phyloP scores from a whole-genome alignment of 2,329 filamentous ascomycete genomes.

The Mycosphaerella sp. region DNA sequence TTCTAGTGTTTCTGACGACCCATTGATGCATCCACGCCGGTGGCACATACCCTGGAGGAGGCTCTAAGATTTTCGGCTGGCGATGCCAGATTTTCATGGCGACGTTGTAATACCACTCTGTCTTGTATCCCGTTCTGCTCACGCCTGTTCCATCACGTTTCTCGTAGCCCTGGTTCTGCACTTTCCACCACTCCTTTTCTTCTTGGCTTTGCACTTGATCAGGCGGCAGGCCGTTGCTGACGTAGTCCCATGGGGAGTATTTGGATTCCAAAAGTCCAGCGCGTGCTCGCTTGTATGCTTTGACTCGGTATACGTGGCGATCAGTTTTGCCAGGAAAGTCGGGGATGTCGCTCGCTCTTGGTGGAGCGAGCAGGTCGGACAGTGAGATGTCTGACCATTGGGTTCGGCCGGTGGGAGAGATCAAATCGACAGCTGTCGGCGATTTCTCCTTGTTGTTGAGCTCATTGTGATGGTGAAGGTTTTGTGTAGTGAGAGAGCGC shows the following conservation, averaged over 20 bases:
- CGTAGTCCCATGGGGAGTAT: conserved; percentile 6
- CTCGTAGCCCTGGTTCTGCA: background rate
- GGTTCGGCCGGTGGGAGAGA: conserved; percentile 2
- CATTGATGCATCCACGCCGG: background rate
- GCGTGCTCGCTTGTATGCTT: background rate
- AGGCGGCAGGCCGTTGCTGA: conserved; percentile 2
- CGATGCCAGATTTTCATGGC: background rate
- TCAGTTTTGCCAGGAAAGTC: background rate
- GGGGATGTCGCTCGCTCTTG: background rate
- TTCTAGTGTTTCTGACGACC: background rate
- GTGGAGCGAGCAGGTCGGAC: background rate
- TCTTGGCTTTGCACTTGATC: background rate
- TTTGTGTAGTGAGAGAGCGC: conserved; percentile 2
- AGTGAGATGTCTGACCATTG: background rate
- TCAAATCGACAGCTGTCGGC: background rate
- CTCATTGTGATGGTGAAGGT: background rate
- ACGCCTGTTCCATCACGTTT: no score
- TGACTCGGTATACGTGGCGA: background rate
- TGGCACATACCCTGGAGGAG: background rate
- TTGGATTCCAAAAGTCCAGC: background rate
- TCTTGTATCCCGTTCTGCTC: background rate
- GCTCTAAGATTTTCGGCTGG: background rate
- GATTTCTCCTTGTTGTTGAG: background rate
- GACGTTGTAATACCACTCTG: background rate
- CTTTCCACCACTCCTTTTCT: conserved; percentile 6